Evolutionary conservation across 2,329 filamentous ascomycete species (phyloP), one percentile per base, ranked within the genome.

Genomic region (Ophiostoma sp.): DNA sequence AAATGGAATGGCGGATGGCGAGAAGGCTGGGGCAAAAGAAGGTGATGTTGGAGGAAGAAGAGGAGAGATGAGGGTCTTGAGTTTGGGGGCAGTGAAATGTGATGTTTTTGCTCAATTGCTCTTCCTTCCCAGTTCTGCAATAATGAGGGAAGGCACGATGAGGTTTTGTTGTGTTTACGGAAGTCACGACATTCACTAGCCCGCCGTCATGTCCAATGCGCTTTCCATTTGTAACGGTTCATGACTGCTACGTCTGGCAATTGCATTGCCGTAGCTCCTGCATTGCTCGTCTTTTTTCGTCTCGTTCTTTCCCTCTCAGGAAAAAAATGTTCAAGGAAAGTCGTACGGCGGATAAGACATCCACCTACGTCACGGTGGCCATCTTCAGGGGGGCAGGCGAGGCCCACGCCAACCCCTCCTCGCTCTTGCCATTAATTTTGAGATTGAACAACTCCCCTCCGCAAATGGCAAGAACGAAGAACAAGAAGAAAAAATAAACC

Each of bases 311-410:
- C 52, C n/a, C 19, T 66, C 36, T 42, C 68, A 9, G 33, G 15
- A 12, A 59, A 15, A 31, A 19, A 42, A 45, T 36, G 33, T 19
- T 15, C n/a, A 59, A 36, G n/a, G 17, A 59, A 69, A 42, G 69
- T 48, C 50, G 52, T 33, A 61, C 69, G 69, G 61, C 68, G 36
- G 25, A 25, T 6, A 57, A 11, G 48, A 59, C 31, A 12, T 42
- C 31, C 50, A 31, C 48, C 12, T 70, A 70, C 48, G 31, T 69
- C 66, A 69, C 48, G n/a, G 19, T 22, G 57, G 59, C 59, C 39
- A 15, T 42, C 11, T 57, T 25, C n/a, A 42, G 19, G 68, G 45
- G n/a, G n/a, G n/a, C n/a, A n/a, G n/a, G 33, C 11, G 9, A 25
- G 59, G 33, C 33, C n/a, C 61, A 61, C 22, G 12, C 22, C 39